Evolutionary conservation across 2,329 filamentous ascomycete genomes (phyloP).

Genomic region (Exophiala sp.): DNA sequence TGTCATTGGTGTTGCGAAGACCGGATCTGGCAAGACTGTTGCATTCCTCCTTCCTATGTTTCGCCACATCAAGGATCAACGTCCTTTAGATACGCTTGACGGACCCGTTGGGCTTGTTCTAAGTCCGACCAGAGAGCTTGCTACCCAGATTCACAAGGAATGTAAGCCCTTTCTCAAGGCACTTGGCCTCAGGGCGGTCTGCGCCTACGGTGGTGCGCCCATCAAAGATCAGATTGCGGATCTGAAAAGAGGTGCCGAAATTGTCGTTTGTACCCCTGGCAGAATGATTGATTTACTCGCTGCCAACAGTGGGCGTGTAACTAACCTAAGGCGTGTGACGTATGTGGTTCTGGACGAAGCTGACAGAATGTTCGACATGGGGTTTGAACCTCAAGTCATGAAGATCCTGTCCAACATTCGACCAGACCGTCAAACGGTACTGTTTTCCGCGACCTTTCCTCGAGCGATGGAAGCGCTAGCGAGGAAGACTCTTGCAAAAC

Average conservation of each 20-base stretch:
- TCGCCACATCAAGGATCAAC: constrained; percentile 92
- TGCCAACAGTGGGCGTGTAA: constrained; percentile 90
- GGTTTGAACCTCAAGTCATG: constrained; percentile 96
- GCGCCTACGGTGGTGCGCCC: constrained; percentile 89
- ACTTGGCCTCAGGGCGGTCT: constrained; percentile 79
- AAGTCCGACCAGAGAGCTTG: constrained; percentile 90
- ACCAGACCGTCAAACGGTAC: constrained; percentile 85
- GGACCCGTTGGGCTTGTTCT: constrained; percentile 86
- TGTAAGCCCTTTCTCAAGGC: constrained; percentile 92
- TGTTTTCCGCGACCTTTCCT: constrained; percentile 96
- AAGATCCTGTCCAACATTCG: constrained; percentile 91
- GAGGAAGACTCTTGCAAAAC: constrained; percentile 79
- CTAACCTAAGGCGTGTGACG: constrained; percentile 81
- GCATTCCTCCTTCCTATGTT: constrained; percentile 97
- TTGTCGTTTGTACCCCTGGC: constrained; percentile 91
- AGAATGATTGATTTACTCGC: constrained; percentile 93
- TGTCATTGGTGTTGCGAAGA: constrained; percentile 95
- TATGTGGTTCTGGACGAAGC: constrained; percentile 97
- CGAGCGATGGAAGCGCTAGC: constrained; percentile 87
- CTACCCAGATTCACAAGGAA: constrained; percentile 89
- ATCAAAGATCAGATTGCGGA: constrained; percentile 98
- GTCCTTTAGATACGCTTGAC: constrained; percentile 74
- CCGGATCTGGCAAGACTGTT: constrained; percentile 94
- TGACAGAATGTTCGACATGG: constrained; percentile 99
- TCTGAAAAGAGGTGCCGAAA: constrained; percentile 89